Evolutionary conservation across 495 filamentous ascomycete genomes (phyloP).

Genomic region (Thermochaetoides thermophila): DNA sequence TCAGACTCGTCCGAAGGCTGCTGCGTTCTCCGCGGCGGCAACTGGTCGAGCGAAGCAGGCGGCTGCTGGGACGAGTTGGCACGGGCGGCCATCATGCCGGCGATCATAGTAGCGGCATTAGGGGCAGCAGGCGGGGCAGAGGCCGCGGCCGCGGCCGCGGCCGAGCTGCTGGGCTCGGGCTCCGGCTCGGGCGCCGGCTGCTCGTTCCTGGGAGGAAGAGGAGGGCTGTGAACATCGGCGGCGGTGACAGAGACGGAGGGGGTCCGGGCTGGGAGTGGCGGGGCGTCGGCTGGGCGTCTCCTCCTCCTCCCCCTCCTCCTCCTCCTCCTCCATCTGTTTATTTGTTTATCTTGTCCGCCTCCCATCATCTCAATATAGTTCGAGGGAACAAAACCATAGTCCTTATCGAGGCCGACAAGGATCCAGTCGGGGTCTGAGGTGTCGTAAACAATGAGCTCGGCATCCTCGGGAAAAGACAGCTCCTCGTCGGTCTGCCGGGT

Average conservation of each 20-base stretch:
- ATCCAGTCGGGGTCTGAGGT: constrained; percentile 92
- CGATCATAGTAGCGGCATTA: constrained; percentile 57
- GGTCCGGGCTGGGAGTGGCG: constrained; percentile 17
- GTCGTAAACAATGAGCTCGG: constrained; percentile 71
- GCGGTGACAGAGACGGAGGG: too few species aligned
- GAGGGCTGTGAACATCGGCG: constrained; percentile 19
- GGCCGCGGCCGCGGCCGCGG: background rate
- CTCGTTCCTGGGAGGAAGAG: constrained; percentile 22
- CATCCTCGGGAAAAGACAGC: constrained; percentile 87
- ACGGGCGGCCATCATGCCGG: constrained; percentile 51
- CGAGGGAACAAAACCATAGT: constrained; percentile 91
- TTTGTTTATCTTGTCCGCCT: background rate
- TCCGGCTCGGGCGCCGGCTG: constrained; percentile 14
- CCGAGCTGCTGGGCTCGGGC: too few species aligned
- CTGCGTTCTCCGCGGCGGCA: constrained; percentile 7
- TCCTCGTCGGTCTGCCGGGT: constrained; percentile 95
- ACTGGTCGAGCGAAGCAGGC: constrained; percentile 12
- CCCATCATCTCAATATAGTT: constrained; percentile 73
- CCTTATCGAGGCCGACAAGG: constrained; percentile 66
- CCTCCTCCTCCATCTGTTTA: constrained; percentile 8
- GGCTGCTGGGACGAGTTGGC: constrained; percentile 10
- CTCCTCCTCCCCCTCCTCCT: constrained; percentile 12
- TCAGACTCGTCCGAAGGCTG: constrained; percentile 20
- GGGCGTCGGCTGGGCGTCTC: constrained; percentile 16
- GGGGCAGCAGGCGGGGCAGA: constrained; percentile 23